phyloP scores from a whole-genome alignment of 441 rosid species.

The Adansonia grandidieri region DNA sequence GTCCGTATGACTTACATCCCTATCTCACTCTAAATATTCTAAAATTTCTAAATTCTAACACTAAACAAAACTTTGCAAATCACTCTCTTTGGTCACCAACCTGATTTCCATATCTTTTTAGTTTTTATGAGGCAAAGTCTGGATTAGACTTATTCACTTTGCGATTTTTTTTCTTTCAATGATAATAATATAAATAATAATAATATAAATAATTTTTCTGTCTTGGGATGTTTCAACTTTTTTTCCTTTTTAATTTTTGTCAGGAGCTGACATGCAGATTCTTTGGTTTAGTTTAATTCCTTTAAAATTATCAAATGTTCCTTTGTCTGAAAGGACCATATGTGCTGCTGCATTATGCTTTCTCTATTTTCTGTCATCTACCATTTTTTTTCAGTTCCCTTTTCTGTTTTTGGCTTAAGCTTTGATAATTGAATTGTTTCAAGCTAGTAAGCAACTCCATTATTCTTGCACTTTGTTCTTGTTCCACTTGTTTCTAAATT shows the following conservation, averaged over 20 bases:
- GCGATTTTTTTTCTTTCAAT: no score
- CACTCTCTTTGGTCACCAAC: constrained; percentile 20
- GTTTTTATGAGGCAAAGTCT: constrained; percentile 12
- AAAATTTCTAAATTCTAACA: no score
- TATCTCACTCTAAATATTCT: no score
- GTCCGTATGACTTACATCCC: neutral
- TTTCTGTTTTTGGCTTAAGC: neutral
- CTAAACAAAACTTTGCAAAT: no score
- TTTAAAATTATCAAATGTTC: neutral
- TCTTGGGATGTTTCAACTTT: neutral
- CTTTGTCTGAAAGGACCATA: constrained; percentile 13
- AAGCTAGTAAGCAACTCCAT: constrained; percentile 15
- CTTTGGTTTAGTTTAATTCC: neutral
- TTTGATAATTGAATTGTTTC: constrained; percentile 15
- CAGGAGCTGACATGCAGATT: constrained; percentile 19
- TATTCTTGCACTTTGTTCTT: neutral
- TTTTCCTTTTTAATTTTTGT: neutral
- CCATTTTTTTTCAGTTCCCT: neutral
- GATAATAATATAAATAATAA: neutral
- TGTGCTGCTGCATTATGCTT: constrained; percentile 9
- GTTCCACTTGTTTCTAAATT: neutral
- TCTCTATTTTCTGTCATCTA: neutral
- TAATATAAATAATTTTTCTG: neutral
- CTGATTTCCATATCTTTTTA: constrained; percentile 1
- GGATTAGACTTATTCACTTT: neutral